Evolutionary conservation across 495 filamentous ascomycete species (phyloP), one percentile per base, ranked within the genome.

Genomic region (Penicillium goetzii): DNA sequence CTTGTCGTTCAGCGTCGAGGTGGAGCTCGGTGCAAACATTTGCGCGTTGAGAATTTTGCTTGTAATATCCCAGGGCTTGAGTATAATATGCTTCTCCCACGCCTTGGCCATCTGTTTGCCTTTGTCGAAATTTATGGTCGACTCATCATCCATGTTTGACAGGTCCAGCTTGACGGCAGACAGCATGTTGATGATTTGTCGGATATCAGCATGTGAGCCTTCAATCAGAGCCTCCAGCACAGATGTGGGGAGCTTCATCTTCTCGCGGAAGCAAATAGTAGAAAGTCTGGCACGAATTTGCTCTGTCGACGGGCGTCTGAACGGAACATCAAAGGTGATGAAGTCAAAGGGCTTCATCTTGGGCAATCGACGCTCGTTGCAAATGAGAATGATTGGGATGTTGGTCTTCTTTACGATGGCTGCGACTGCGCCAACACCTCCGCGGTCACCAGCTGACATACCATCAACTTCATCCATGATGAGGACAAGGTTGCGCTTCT

Each of bases 401-500:
- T 92, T 89, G 0, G 92, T 92, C 81, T 96, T 97, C 79, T 90
- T 97, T 78, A 93, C 97, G 47, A 97, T 86, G 52, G 92, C 89
- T 53, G 95, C 94, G 40, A 99, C 82, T 34, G 96, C 94, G 23
- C 93, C 95, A 43, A 99, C 96, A 72, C 95, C 95, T 65, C 95
- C 95, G 47, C 95, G 88, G 74, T 99, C 95, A 68, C 95, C 95
- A 45, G 93, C 93, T 51, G 93, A 97, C 95, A 99, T 99, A 36
- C 95, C 95, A 70, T 99, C 95, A 7, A 99, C 95, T 75, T 99
- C 95, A 68, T 99, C 95, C 96, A 99, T 97, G 79, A 99, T 90
- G 14, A 99, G 80, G 10, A 97, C 91, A 28, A 97, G 85, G 62
- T 96, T 97, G 79, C 93, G 94, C 77, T 93, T 98, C 23, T 81